phyloP scores from a whole-genome alignment of 2,329 filamentous ascomycete species.

The Claviceps quebecensis region DNA sequence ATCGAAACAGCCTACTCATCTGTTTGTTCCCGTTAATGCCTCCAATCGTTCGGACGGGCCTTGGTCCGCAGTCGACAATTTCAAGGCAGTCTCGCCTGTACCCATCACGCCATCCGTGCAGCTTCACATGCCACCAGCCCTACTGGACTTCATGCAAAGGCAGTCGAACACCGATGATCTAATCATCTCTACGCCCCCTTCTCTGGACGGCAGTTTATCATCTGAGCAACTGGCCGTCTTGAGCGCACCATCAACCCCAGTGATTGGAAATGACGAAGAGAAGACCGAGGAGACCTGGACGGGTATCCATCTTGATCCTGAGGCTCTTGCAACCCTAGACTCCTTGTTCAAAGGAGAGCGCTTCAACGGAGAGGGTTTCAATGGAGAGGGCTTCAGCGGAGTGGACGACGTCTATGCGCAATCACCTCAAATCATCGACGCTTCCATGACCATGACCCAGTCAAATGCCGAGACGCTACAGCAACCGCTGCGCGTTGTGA shows the following conservation, averaged over 20 bases:
- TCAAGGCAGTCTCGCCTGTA: slow-evolving; percentile 42
- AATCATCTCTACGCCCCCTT: slow-evolving; percentile 67
- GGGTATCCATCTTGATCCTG: slow-evolving; percentile 62
- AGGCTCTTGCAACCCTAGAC: slow-evolving; percentile 66
- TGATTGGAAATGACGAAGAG: slow-evolving; percentile 44
- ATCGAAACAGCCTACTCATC: slow-evolving; percentile 24
- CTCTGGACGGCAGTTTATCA: slow-evolving; percentile 74
- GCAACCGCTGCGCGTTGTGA: slow-evolving; percentile 35
- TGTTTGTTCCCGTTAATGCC: slow-evolving; percentile 36
- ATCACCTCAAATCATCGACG: slow-evolving; percentile 27
- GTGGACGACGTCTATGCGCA: slow-evolving; percentile 42
- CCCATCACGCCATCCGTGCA: slow-evolving; percentile 50
- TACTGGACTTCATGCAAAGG: slow-evolving; percentile 54
- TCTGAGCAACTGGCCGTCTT: slow-evolving; percentile 76
- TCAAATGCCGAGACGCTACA: slow-evolving; percentile 32
- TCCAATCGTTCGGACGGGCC: slow-evolving; percentile 20
- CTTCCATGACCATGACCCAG: slow-evolving; percentile 19
- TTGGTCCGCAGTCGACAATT: slow-evolving; percentile 29
- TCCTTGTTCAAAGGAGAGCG: slow-evolving; percentile 44
- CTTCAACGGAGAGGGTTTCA: too few relatives aligned
- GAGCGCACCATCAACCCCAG: slow-evolving; percentile 74
- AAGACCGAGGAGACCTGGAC: slow-evolving; percentile 51
- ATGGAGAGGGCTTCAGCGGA: slow-evolving; percentile 26
- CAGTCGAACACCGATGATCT: slow-evolving; percentile 54
- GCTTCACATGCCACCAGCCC: slow-evolving; percentile 62